Conservation (phyloP, 345 rosid species). For the Mercurialis annua region DNA sequence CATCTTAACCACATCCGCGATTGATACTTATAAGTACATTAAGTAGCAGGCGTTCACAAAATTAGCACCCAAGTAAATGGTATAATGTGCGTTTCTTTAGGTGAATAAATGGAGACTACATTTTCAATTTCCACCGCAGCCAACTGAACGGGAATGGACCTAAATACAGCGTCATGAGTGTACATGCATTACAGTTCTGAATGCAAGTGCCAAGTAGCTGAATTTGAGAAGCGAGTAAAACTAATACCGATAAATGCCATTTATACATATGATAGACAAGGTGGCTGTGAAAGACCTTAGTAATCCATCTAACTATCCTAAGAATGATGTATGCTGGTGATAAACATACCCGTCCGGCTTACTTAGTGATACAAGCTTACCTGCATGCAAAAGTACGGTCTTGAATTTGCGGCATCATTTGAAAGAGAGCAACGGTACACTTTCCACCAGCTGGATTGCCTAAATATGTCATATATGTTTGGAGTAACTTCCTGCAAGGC, state of each 20-base stretch:
- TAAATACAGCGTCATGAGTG: no score
- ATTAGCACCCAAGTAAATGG: background rate
- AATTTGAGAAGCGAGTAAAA: background rate
- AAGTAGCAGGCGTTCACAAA: background rate
- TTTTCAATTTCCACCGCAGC: no score
- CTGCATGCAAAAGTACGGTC: slow-evolving; percentile 79
- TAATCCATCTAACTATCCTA: background rate
- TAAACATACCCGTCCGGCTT: background rate
- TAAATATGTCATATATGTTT: slow-evolving; percentile 54
- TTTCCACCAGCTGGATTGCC: slow-evolving; percentile 84
- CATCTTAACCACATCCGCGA: background rate
- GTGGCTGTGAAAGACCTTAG: background rate
- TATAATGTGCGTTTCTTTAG: no score
- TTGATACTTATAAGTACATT: background rate
- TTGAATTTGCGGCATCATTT: slow-evolving; percentile 35
- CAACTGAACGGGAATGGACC: no score
- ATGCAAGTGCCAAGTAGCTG: background rate
- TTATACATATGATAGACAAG: background rate
- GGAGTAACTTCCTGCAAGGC: slow-evolving; percentile 78
- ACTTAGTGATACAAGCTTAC: slow-evolving; percentile 28
- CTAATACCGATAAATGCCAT: background rate
- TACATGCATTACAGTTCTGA: no score
- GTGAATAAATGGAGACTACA: no score
- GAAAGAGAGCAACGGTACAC: slow-evolving; percentile 66
- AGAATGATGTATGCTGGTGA: background rate